These are phyloP conservation scores for Thuja plicata DNA, from an alignment of 83 land plant species.

Conservation along the genomic window DNA sequence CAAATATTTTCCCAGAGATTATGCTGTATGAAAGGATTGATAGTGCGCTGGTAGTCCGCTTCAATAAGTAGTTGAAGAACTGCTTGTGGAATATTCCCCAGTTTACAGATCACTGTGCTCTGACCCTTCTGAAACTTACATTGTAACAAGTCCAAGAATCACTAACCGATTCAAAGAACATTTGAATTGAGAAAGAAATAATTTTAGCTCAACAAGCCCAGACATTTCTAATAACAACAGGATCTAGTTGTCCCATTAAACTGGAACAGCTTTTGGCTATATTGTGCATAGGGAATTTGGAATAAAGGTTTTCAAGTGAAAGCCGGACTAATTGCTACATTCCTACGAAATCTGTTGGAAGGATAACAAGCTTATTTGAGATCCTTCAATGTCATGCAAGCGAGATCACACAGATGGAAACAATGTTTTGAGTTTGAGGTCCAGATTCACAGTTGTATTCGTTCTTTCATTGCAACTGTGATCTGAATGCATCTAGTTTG, in stretches of 20 bases:
- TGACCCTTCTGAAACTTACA: background rate
- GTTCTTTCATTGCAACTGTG: background rate
- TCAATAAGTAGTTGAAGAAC: no score
- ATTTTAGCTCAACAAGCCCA: background rate
- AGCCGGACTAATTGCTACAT: background rate
- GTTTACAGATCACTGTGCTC: background rate
- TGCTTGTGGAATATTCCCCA: no score
- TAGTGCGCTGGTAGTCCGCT: no score
- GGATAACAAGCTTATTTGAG: background rate
- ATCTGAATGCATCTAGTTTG: background rate
- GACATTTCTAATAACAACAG: background rate
- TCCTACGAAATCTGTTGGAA: background rate
- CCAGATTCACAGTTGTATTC: background rate
- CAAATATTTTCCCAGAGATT: no score
- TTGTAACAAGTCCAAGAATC: background rate
- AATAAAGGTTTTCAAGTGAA: background rate
- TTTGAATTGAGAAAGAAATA: background rate
- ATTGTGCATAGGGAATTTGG: background rate
- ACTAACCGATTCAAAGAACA: background rate
- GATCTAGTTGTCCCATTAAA: background rate
- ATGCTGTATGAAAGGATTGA: no score
- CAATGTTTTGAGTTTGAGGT: background rate
- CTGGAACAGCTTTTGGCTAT: background rate
- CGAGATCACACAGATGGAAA: background rate
- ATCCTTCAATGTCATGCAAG: background rate